Conservation (phyloP, 768 basidiomycete species). For the Brasilioporus rufonigricans region DNA sequence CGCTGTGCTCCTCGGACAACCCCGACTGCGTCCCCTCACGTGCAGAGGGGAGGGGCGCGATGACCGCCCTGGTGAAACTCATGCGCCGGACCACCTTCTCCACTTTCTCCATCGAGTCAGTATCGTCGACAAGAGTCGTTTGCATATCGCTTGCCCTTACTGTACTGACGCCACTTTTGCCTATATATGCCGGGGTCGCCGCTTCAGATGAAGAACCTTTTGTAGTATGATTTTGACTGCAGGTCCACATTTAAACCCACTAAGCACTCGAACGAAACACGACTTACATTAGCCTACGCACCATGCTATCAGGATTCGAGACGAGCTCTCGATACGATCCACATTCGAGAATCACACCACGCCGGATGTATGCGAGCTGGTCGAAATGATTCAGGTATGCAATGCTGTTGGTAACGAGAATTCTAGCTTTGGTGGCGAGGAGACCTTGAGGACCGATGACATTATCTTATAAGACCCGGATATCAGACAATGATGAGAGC, state of each 20-base stretch:
- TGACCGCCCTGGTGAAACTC: slow-evolving; percentile 56
- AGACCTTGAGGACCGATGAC: slow-evolving; percentile 86
- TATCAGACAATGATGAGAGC: neutral
- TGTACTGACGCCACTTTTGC: no score
- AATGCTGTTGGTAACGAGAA: slow-evolving; percentile 85
- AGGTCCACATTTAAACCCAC: no score
- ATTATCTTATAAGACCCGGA: slow-evolving; percentile 49
- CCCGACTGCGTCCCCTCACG: slow-evolving; percentile 44
- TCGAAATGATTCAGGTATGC: slow-evolving; percentile 82
- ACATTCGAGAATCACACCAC: slow-evolving; percentile 77
- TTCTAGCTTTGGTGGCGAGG: slow-evolving; percentile 77
- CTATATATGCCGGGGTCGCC: no score
- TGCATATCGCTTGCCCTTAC: no score
- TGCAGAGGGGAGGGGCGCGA: slow-evolving; percentile 41
- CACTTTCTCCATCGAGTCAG: slow-evolving; percentile 13
- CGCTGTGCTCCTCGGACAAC: slow-evolving; percentile 65
- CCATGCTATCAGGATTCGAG: slow-evolving; percentile 34
- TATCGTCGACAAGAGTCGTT: no score
- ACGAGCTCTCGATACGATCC: slow-evolving; percentile 65
- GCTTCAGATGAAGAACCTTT: no score
- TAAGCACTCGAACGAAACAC: no score
- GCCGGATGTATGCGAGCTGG: slow-evolving; percentile 68
- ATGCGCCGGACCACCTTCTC: slow-evolving; percentile 58
- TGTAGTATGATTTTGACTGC: no score
- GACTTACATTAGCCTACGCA: no score